Base-by-base conservation (phyloP, 2,329 filamentous ascomycete genomes). In the Aspergillus japonicus region DNA sequence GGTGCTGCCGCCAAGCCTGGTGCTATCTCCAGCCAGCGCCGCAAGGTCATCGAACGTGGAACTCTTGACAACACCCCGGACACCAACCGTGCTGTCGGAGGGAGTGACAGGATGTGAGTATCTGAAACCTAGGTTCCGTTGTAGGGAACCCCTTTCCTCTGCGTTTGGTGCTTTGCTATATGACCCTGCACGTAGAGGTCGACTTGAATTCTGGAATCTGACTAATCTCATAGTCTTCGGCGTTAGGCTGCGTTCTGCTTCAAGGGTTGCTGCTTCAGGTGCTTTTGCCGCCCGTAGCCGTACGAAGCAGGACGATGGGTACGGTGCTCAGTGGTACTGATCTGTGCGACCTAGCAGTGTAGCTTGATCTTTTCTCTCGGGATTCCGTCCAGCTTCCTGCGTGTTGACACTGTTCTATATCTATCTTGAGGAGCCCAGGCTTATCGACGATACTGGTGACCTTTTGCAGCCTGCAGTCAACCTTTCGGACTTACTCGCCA, bases 81-180 rank as follows among this genome's bases (percentile, higher is more conserved):
- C 74, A 87, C 87, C 78, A 88, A 84, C 83, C 87, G 88, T 79
- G 87, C 87, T 79, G 86, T 90, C 74, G 89, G 88, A 77, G 88
- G 88, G 81, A 91, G 88, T 84, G 89, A 92, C 83, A 89, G 92
- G 90, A 96, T 96, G 92, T 96, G 91, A 96, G 92, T 96, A 82
- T 84, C 83, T 86, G 84, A 80, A 82, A 81, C 82, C 77, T 81
- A 77, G 82, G 86, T 88, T 89, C 87, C 86, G 90, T 55, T 88
- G 89, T 92, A 93, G 94, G 90, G 89, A 89, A 89, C 87, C 69
- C 74, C 73, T 70, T 70, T 73, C 88, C 87, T 89, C 87, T 88
- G 87, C 88, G 88, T 90, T 88, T 89, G 85, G 86, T 91, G 87
- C 88, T 87, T 83, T 69, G 83, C 83, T 65, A 57, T 65, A 57